A percentile compares a stretch with the other conserved stretches of the same genome.
phyloP scores from a whole-genome alignment of 306 rosid species.

The Corylus avellana region DNA sequence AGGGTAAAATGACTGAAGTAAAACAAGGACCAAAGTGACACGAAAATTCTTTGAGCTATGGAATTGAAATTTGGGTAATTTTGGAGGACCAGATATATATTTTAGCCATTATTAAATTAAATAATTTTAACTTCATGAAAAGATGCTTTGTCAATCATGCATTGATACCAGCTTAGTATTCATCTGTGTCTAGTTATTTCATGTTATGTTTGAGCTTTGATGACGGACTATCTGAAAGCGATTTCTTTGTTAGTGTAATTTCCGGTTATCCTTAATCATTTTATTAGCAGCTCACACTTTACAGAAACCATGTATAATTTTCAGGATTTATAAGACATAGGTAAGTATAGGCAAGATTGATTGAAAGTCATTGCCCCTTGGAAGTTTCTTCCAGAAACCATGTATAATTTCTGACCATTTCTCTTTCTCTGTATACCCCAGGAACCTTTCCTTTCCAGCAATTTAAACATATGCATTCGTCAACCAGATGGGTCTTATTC shows the following conservation, averaged over 20 bases:
- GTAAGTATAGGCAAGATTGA: background rate
- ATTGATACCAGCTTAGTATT: background rate
- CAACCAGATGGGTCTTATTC: constrained; percentile 86
- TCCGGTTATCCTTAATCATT: background rate
- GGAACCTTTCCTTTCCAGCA: constrained; percentile 82
- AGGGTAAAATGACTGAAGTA: too few species aligned
- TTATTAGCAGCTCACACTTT: background rate
- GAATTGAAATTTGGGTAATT: background rate
- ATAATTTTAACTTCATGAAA: background rate
- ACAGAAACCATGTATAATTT: too few species aligned
- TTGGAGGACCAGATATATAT: background rate
- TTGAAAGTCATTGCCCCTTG: background rate
- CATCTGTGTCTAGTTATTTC: background rate
- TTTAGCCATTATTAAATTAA: background rate
- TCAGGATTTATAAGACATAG: background rate
- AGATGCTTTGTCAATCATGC: background rate
- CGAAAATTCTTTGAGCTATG: background rate
- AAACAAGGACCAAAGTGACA: too few species aligned
- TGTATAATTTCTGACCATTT: constrained; percentile 25
- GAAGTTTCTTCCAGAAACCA: background rate
- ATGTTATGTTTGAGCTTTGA: background rate
- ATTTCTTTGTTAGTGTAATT: background rate
- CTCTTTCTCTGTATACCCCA: constrained; percentile 33
- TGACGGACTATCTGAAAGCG: background rate
- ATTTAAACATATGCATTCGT: constrained; percentile 82